These are phyloP conservation scores for Nigrospora sphaerica DNA, from an alignment of 2,329 filamentous ascomycete genomes.

Conservation along the genomic window DNA sequence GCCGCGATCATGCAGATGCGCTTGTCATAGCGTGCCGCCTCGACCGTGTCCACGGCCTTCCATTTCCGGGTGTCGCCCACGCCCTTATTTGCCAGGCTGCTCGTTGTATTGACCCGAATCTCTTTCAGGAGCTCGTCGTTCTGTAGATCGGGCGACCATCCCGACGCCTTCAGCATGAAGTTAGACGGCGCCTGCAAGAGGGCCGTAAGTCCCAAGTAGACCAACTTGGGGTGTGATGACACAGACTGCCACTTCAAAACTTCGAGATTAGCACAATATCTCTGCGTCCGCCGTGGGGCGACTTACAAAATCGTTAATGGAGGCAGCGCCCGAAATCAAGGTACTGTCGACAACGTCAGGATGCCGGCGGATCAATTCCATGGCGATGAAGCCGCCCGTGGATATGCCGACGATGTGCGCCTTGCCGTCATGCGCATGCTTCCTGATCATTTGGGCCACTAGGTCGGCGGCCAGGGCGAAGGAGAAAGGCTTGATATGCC, in stretches of 20 bases:
- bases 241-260: too few species aligned
- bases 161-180: slow-evolving; percentile 17
- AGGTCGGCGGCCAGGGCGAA: slow-evolving; percentile 21
- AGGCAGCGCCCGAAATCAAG: slow-evolving; percentile 25
- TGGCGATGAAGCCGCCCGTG: slow-evolving; percentile 28
- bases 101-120: slow-evolving; percentile 23
- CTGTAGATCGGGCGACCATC: slow-evolving; percentile 17
- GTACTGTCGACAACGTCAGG: slow-evolving; percentile 26
- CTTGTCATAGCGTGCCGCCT: slow-evolving; percentile 16
- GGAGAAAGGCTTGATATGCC: slow-evolving; percentile 21
- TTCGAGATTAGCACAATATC: too few species aligned
- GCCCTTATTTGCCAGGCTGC: slow-evolving; percentile 12
- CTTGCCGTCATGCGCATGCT: slow-evolving; percentile 23
- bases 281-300: neutral
- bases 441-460: slow-evolving; percentile 26
- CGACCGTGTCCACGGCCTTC: slow-evolving; percentile 15
- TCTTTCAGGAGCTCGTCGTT: slow-evolving; percentile 23
- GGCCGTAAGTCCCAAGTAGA: slow-evolving; percentile 15
- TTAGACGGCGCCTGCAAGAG: slow-evolving; percentile 18
- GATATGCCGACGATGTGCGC: slow-evolving; percentile 34
- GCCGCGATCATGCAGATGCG: slow-evolving; percentile 21
- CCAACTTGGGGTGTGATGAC: slow-evolving; percentile 14
- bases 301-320: neutral
- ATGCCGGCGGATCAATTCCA: slow-evolving; percentile 23
- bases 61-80: slow-evolving; percentile 13